These are phyloP conservation scores for Inonotus obliquus DNA, from an alignment of 1,284 basidiomycete genomes.

Conservation along the genomic window DNA sequence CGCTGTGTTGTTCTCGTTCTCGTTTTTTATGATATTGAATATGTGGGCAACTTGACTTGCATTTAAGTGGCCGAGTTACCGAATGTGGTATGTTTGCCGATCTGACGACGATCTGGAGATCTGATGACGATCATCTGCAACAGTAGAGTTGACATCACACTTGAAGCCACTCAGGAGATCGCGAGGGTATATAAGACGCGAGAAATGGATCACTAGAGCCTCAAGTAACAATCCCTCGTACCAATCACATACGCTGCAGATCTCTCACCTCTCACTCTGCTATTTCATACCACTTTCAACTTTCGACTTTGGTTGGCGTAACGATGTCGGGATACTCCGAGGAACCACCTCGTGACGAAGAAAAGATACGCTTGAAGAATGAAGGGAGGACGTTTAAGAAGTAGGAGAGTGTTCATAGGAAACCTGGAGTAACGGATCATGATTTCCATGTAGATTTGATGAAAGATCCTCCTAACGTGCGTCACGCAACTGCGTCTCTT, in stretches of 20 bases:
- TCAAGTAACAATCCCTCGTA: too few relatives aligned
- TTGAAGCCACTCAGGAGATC: neutral
- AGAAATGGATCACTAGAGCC: neutral
- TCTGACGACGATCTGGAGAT: neutral
- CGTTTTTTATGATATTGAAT: too few relatives aligned
- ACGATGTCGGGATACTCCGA: neutral
- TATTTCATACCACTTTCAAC: too few relatives aligned
- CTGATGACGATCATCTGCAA: neutral
- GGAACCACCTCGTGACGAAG: neutral
- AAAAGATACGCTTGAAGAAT: neutral
- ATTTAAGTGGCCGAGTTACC: too few relatives aligned
- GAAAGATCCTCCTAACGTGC: slow-evolving; percentile 29
- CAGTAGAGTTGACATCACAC: neutral
- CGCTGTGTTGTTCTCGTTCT: too few relatives aligned
- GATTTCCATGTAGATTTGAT: slow-evolving; percentile 33
- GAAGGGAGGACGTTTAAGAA: slow-evolving; percentile 28
- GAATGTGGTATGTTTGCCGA: neutral
- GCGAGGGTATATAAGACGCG: neutral
- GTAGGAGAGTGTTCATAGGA: slow-evolving; percentile 27
- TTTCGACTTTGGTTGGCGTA: neutral
- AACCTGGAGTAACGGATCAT: slow-evolving; percentile 28
- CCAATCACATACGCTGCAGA: too few relatives aligned
- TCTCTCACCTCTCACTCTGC: neutral
- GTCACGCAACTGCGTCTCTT: too few relatives aligned
- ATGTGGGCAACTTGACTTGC: too few relatives aligned